These are phyloP conservation scores for Fennellomyces sp. DNA, from an alignment of 371 early-diverging fungal genomes.

Conservation along the genomic window DNA sequence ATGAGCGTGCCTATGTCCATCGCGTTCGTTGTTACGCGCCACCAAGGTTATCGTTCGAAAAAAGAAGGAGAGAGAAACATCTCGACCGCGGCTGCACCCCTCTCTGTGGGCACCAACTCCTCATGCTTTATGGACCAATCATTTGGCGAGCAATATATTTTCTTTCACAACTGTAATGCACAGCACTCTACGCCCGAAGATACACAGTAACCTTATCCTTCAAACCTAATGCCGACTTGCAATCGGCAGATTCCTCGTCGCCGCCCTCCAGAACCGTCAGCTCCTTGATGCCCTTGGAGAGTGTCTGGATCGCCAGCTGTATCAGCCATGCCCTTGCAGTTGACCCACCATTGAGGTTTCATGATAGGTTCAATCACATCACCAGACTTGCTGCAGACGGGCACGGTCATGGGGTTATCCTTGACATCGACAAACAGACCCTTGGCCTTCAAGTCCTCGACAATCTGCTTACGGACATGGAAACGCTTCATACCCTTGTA, in stretches of 20 bases:
- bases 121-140: no score
- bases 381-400: conserved; percentile 91
- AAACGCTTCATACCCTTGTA: conserved; percentile 94
- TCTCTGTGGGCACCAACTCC: no score
- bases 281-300: conserved; percentile 77
- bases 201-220: conserved; percentile 36
- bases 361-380: conserved; percentile 98
- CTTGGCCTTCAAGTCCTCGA: conserved; percentile 86
- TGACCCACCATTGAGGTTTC: conserved; percentile 99
- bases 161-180: no score
- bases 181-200: conserved; percentile 14
- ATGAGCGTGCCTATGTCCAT: conserved; percentile 12
- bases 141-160: no score
- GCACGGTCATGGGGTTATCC: conserved; percentile 94
- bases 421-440: conserved; percentile 89
- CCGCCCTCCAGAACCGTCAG: conserved; percentile 48
- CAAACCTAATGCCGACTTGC: conserved; percentile 48
- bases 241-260: conserved; percentile 70
- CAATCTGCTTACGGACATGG: conserved; percentile 92
- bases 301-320: conserved; percentile 59
- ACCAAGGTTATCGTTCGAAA: background rate
- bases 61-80: conserved; percentile 2
- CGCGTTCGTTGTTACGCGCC: no score
- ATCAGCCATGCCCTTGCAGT: conserved; percentile 91
- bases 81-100: no score